phyloP scores from a whole-genome alignment of 2,329 filamentous ascomycete species.

The Fusarium veterinarium region DNA sequence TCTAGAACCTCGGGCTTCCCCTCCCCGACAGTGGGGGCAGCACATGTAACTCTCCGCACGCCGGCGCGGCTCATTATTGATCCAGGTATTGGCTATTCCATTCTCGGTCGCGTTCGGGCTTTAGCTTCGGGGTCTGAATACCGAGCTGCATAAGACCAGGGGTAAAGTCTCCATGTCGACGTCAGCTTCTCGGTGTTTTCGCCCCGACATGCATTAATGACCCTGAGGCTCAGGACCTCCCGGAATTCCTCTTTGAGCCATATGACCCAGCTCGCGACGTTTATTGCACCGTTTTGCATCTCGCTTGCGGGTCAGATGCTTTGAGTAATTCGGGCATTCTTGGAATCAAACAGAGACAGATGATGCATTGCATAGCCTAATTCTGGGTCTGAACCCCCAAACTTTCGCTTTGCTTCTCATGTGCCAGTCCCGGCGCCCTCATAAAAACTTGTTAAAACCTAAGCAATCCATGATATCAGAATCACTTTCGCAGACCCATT shows the following conservation, averaged over 20 bases:
- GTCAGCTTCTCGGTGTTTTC: not conserved
- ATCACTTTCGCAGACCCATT: conserved; percentile 14
- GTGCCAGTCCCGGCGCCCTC: not conserved
- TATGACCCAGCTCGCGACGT: conserved; percentile 9
- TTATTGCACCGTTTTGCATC: conserved; percentile 12
- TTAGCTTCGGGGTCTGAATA: not conserved
- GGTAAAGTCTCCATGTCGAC: conserved; percentile 7
- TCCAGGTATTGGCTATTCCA: not conserved
- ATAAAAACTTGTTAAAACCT: conserved; percentile 13
- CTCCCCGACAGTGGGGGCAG: conserved; percentile 18
- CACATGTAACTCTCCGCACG: conserved; percentile 3
- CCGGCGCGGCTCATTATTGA: not conserved
- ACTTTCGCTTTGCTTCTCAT: not conserved
- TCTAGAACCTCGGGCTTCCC: conserved; percentile 15
- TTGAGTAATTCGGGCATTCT: not conserved
- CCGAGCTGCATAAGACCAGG: conserved; percentile 21
- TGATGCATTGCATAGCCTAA: conserved; percentile 23
- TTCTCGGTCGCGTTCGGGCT: not conserved
- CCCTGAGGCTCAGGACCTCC: conserved; percentile 29
- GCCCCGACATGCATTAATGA: conserved; percentile 6
- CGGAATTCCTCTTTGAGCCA: conserved; percentile 23
- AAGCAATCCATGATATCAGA: conserved; percentile 27
- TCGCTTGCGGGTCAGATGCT: conserved; percentile 21
- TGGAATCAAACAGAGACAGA: not conserved
- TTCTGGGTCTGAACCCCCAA: conserved; percentile 22